Conservation (phyloP, 2,329 filamentous ascomycete genomes). For the Colletotrichum sp. region DNA sequence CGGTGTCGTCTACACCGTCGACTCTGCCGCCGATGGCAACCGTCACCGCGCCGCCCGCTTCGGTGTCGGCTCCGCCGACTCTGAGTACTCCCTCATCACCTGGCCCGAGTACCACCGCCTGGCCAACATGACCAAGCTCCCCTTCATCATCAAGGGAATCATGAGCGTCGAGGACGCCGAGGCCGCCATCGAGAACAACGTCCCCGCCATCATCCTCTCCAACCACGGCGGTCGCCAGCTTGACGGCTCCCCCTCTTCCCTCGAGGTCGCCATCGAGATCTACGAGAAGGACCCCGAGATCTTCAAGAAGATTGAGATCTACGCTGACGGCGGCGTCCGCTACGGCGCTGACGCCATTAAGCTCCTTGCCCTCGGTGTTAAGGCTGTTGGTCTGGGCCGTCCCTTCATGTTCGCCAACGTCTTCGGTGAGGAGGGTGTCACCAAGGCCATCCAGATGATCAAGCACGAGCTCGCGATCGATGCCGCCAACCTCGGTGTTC, state of each 20-base stretch:
- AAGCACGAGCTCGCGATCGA: slow-evolving; percentile 54
- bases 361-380: slow-evolving; percentile 48
- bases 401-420: slow-evolving; percentile 59
- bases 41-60: slow-evolving; percentile 45
- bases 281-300: slow-evolving; percentile 39
- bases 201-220: slow-evolving; percentile 42
- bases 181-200: slow-evolving; percentile 36
- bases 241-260: slow-evolving; percentile 40
- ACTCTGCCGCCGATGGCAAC: slow-evolving; percentile 43
- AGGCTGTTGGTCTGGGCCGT: slow-evolving; percentile 51
- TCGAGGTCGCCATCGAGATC: slow-evolving; percentile 45
- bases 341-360: slow-evolving; percentile 48
- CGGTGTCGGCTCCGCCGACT: slow-evolving; percentile 39
- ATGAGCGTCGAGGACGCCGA: slow-evolving; percentile 39
- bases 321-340: slow-evolving; percentile 47
- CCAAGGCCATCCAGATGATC: slow-evolving; percentile 47
- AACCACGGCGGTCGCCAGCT: slow-evolving; percentile 50
- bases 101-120: slow-evolving; percentile 44
- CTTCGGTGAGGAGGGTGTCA: slow-evolving; percentile 54
- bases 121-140: slow-evolving; percentile 38
- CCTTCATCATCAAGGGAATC: slow-evolving; percentile 47
- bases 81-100: slow-evolving; percentile 19
- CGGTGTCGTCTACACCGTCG: slow-evolving; percentile 43
- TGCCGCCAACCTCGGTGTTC: slow-evolving; percentile 47
- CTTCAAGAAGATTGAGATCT: slow-evolving; percentile 43